These are phyloP conservation scores for Calonectria hawksworthii DNA, from an alignment of 2,329 filamentous ascomycete species.

Conservation along the genomic window DNA sequence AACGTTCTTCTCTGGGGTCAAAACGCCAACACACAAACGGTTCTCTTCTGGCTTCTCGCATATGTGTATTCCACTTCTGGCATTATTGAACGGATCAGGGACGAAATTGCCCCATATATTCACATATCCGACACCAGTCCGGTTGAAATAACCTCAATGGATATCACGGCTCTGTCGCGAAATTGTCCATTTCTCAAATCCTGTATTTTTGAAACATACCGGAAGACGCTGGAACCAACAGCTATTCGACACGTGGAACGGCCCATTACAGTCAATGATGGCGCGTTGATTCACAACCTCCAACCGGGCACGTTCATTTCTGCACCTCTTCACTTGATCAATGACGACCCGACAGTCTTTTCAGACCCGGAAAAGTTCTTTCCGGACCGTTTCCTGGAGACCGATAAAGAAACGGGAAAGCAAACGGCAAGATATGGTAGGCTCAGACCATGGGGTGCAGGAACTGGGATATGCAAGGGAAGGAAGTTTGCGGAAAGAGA, in stretches of 20 bases:
- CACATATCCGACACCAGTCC: not conserved
- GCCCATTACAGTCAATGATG: conserved; percentile 30
- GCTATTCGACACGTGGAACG: conserved; percentile 36
- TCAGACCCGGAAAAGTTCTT: conserved; percentile 33
- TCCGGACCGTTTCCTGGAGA: conserved; percentile 39
- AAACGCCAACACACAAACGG: conserved; percentile 40
- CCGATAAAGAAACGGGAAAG: conserved; percentile 26
- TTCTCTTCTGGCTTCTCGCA: conserved; percentile 39
- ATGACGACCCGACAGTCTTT: conserved; percentile 34
- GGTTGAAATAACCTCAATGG: conserved; percentile 30
- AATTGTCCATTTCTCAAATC: conserved; percentile 41
- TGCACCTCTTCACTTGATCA: conserved; percentile 31
- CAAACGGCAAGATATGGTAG: conserved; percentile 35
- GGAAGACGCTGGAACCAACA: conserved; percentile 36
- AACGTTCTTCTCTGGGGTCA: conserved; percentile 37
- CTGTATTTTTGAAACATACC: conserved; percentile 40
- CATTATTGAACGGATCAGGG: conserved; percentile 23
- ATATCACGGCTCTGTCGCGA: conserved; percentile 24
- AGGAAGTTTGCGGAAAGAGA: conserved; percentile 45
- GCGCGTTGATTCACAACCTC: conserved; percentile 30
- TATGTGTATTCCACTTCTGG: conserved; percentile 36
- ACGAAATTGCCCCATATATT: conserved; percentile 32
- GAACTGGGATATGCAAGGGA: conserved; percentile 41
- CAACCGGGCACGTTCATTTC: conserved; percentile 38
- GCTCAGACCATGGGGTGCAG: conserved; percentile 41